These are phyloP conservation scores for Trametes maxima DNA, from an alignment of 768 basidiomycete species.

Conservation along the genomic window DNA sequence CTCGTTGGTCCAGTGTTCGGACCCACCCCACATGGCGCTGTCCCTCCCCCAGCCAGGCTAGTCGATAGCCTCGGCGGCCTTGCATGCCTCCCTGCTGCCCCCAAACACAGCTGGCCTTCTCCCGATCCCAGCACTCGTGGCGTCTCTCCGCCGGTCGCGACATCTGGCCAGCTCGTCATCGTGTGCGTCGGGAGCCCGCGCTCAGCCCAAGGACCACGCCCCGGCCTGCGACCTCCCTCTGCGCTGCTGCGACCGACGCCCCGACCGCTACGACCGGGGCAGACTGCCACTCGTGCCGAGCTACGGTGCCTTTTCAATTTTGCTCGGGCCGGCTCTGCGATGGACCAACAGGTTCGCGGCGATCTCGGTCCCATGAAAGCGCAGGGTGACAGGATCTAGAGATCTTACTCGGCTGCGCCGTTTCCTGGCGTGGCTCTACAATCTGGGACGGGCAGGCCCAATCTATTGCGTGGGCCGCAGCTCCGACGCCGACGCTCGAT, in stretches of 20 bases:
- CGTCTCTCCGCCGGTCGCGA: not conserved
- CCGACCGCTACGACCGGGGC: no score
- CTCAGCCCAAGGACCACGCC: not conserved
- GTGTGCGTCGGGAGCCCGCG: not conserved
- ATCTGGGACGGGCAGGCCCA: not conserved
- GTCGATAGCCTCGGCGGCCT: no score
- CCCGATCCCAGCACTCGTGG: not conserved
- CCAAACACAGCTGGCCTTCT: not conserved
- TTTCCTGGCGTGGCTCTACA: conserved; percentile 2
- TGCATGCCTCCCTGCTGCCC: not conserved
- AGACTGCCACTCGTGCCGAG: no score
- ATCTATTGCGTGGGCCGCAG: not conserved
- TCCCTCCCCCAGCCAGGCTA: not conserved
- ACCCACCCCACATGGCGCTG: not conserved
- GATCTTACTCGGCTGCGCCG: conserved; percentile 18
- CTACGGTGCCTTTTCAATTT: conserved; percentile 2
- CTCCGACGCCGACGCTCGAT: not conserved
- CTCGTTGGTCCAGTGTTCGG: conserved; percentile 8
- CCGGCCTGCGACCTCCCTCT: no score
- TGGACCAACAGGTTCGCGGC: conserved; percentile 22
- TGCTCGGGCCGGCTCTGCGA: conserved; percentile 1
- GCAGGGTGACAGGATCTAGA: conserved; percentile 4
- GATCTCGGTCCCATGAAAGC: conserved; percentile 16
- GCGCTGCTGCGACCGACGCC: no score
- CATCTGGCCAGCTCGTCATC: not conserved